These are phyloP conservation scores for Malassezia psittaci DNA, from an alignment of 1,284 basidiomycete species.

Conservation along the genomic window DNA sequence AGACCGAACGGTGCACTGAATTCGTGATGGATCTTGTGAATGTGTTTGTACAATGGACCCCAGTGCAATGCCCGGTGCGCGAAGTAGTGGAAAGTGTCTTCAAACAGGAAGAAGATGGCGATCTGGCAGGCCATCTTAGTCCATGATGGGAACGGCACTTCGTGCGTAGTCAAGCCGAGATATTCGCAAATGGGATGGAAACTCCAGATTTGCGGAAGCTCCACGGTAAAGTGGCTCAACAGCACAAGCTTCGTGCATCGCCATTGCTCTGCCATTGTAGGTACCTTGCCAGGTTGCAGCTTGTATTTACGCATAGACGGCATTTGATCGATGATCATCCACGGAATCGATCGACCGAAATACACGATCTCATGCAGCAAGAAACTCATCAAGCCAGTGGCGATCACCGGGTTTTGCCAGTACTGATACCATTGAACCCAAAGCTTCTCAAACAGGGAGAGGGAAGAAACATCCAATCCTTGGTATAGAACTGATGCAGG, in stretches of 20 bases:
- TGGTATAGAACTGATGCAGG: constrained; percentile 49
- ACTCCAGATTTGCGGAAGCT: constrained; percentile 87
- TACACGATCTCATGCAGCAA: constrained; percentile 91
- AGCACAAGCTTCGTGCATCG: constrained; percentile 90
- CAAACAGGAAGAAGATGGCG: constrained; percentile 85
- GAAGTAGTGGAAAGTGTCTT: constrained; percentile 73
- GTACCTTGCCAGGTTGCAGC: constrained; percentile 68
- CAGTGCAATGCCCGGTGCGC: constrained; percentile 85
- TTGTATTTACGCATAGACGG: constrained; percentile 93
- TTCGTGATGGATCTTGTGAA: constrained; percentile 90
- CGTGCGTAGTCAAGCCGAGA: constrained; percentile 81
- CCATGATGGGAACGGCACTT: constrained; percentile 70
- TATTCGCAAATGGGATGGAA: constrained; percentile 88
- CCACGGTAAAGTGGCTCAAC: constrained; percentile 89
- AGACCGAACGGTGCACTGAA: constrained; percentile 94
- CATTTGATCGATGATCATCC: constrained; percentile 88
- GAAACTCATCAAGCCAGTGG: constrained; percentile 89
- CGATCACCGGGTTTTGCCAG: constrained; percentile 71
- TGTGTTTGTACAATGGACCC: constrained; percentile 84
- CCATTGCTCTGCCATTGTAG: constrained; percentile 76
- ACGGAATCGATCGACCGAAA: constrained; percentile 88
- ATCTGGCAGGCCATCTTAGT: constrained; percentile 59
- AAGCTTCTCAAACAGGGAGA: constrained; percentile 34
- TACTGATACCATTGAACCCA: constrained; percentile 50
- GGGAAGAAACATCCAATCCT: constrained; percentile 26